These are phyloP conservation scores for Agaricus bisporus DNA, from an alignment of 768 basidiomycete genomes.

Conservation along the genomic window DNA sequence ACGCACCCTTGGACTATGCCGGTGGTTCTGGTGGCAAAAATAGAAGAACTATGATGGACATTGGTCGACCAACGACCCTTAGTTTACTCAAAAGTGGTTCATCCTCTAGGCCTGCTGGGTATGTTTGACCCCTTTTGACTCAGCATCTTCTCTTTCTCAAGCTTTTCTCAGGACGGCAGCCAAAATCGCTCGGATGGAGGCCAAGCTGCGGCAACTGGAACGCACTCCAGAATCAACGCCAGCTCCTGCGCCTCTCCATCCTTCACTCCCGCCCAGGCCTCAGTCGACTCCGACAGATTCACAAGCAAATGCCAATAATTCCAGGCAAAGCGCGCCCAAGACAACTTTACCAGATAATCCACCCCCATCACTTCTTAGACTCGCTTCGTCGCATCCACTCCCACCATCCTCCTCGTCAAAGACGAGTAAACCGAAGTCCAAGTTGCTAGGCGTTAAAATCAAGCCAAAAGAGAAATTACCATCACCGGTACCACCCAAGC, in stretches of 20 bases:
- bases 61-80: slow-evolving; percentile 73
- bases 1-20: slow-evolving; percentile 51
- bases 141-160: neutral
- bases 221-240: slow-evolving; percentile 15
- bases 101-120: slow-evolving; percentile 48
- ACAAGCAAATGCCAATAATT: neutral
- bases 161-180: slow-evolving; percentile 55
- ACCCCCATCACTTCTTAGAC: slow-evolving; percentile 1
- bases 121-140: neutral
- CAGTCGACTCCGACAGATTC: neutral
- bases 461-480: slow-evolving; percentile 23
- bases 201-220: slow-evolving; percentile 83
- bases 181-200: slow-evolving; percentile 96
- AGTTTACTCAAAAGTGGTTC: slow-evolving; percentile 76
- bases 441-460: slow-evolving; percentile 37
- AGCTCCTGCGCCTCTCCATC: slow-evolving; percentile 6
- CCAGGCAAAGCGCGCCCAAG: neutral
- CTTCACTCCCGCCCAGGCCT: slow-evolving; percentile 11
- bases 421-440: slow-evolving; percentile 16
- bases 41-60: slow-evolving; percentile 46
- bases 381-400: neutral
- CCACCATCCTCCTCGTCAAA: neutral
- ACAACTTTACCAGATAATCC: neutral
- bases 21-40: slow-evolving; percentile 21
- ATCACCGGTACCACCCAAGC: neutral